These are phyloP conservation scores for Plasmodium blacklocki DNA, from an alignment of 169 alveolate genomes.

Conservation along the genomic window DNA sequence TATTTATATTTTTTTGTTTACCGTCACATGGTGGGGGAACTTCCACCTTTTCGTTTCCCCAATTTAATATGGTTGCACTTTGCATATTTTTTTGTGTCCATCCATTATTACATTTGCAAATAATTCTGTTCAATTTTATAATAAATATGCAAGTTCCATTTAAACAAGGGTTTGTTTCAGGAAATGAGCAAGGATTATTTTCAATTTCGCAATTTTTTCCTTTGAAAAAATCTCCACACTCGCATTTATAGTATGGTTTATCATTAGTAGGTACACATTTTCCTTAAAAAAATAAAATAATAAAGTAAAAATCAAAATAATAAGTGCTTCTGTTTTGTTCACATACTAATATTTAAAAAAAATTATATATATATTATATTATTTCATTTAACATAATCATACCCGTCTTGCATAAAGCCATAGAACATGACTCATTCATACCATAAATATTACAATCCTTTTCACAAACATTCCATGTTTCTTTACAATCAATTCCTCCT, in stretches of 20 bases:
- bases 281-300: conserved; percentile 56
- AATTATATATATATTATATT: not conserved
- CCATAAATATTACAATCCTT: conserved; percentile 58
- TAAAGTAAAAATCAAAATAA: no score
- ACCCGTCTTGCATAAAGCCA: conserved; percentile 64
- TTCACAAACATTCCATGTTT: conserved; percentile 69
- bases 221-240: conserved; percentile 85
- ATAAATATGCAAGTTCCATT: conserved; percentile 83
- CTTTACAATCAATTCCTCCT: conserved; percentile 58
- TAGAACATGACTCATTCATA: conserved; percentile 29
- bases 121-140: conserved; percentile 81
- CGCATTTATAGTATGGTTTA: conserved; percentile 82
- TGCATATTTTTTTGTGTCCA: conserved; percentile 82
- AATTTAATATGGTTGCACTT: conserved; percentile 74
- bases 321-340: no score
- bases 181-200: conserved; percentile 84
- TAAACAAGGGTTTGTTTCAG: conserved; percentile 83
- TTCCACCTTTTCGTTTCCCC: conserved; percentile 83
- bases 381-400: no score
- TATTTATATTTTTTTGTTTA: not conserved
- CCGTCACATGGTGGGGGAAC: conserved; percentile 85
- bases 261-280: conserved; percentile 73
- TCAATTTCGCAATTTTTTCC: conserved; percentile 87
- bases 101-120: conserved; percentile 85
- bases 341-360: not conserved